Evolutionary conservation across 768 basidiomycete species (phyloP).

Genomic region (Leccinum uliginosum): DNA sequence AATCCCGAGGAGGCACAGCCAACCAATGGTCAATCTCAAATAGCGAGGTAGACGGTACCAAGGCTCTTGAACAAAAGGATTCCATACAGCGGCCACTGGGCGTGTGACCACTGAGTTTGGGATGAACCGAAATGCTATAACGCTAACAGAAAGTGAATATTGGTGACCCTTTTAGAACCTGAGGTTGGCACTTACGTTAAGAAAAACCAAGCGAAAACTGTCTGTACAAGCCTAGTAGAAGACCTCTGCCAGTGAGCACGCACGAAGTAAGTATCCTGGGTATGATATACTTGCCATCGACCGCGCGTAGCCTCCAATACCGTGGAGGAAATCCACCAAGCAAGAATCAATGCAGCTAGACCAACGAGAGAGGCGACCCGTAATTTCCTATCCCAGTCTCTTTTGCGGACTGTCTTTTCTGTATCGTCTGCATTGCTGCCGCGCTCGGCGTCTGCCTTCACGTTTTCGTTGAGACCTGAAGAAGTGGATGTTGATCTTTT

Average conservation of each 20-base stretch:
- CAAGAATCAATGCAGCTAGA: slow-evolving; percentile 61
- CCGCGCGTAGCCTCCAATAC: slow-evolving; percentile 64
- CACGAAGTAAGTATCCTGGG: neutral
- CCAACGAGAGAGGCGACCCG: slow-evolving; percentile 47
- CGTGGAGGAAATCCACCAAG: slow-evolving; percentile 83
- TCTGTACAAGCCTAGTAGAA: slow-evolving; percentile 70
- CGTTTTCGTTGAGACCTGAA: slow-evolving; percentile 9
- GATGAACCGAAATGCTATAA: slow-evolving; percentile 83
- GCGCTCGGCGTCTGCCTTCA: slow-evolving; percentile 17
- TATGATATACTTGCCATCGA: slow-evolving; percentile 52
- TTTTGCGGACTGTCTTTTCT: slow-evolving; percentile 1
- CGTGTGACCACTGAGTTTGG: slow-evolving; percentile 65
- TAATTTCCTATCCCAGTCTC: slow-evolving; percentile 17
- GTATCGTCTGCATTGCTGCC: slow-evolving; percentile 6
- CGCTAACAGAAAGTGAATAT: slow-evolving; percentile 30
- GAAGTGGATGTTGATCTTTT: slow-evolving; percentile 13
- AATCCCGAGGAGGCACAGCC: slow-evolving; percentile 71
- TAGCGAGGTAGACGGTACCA: slow-evolving; percentile 57
- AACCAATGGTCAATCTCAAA: slow-evolving; percentile 63
- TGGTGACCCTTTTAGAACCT: neutral
- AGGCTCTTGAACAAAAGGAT: slow-evolving; percentile 58
- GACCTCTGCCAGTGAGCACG: slow-evolving; percentile 3
- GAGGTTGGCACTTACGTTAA: slow-evolving; percentile 50
- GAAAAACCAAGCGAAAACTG: slow-evolving; percentile 81
- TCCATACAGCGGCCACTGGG: slow-evolving; percentile 73